Evolutionary conservation across 2,329 filamentous ascomycete species (phyloP).

Genomic region (Phyllosticta capitalensis): DNA sequence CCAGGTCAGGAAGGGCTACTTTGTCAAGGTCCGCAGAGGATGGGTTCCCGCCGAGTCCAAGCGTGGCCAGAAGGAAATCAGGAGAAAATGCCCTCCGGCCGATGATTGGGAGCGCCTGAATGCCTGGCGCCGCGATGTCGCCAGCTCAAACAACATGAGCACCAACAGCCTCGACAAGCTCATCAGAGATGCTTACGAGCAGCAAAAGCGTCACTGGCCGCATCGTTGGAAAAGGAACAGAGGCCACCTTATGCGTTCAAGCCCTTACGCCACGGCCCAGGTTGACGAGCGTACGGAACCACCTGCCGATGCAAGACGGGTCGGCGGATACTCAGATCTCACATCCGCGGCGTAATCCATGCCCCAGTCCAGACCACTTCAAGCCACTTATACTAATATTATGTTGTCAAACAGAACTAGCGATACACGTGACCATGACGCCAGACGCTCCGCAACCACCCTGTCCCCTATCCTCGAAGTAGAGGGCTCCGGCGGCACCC

Average conservation of each 20-base stretch:
- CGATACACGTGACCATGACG: background rate
- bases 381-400: conserved; percentile 8
- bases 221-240: conserved; percentile 1
- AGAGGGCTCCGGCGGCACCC: background rate
- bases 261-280: conserved; percentile 2
- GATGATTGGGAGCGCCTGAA: background rate
- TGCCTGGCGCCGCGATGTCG: background rate
- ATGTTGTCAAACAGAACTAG: conserved; percentile 2
- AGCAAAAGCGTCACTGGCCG: background rate
- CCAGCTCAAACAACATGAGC: background rate
- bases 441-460: background rate
- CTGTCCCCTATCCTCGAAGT: conserved; percentile 4
- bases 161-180: background rate
- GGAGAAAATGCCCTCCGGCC: background rate
- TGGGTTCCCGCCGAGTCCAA: background rate
- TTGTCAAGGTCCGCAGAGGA: background rate
- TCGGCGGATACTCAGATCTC: conserved; percentile 9
- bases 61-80: background rate
- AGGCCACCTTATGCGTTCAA: conserved; percentile 2
- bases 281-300: conserved; percentile 5
- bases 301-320: conserved; percentile 10
- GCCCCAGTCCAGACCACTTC: conserved; percentile 8
- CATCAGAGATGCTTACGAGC: background rate
- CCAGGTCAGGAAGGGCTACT: background rate
- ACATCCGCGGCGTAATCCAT: conserved; percentile 8